These are phyloP conservation scores for Boletellus sp. DNA, from an alignment of 1,284 basidiomycete species.

Conservation along the genomic window DNA sequence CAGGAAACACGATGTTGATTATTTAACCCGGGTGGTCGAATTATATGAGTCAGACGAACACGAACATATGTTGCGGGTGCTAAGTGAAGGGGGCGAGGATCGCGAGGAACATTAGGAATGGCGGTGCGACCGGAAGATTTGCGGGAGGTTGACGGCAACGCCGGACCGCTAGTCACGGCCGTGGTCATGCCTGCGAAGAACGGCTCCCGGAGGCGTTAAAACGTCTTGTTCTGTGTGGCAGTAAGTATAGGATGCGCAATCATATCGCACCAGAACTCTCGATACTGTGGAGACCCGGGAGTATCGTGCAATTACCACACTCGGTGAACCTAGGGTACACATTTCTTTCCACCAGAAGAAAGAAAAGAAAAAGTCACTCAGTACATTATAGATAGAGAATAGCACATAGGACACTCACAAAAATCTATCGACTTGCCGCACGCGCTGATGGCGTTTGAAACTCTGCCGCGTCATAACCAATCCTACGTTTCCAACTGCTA, in stretches of 20 bases:
- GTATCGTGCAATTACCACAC: not conserved
- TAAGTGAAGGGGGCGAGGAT: not conserved
- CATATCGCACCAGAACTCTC: too few relatives aligned
- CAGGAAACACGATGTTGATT: not conserved
- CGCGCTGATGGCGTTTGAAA: not conserved
- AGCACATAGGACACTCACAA: constrained; percentile 2
- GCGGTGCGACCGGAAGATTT: not conserved
- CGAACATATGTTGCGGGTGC: not conserved
- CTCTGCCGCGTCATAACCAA: not conserved
- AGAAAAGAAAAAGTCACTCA: not conserved
- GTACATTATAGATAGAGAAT: not conserved
- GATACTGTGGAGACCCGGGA: not conserved
- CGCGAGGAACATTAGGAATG: not conserved
- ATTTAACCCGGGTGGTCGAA: not conserved
- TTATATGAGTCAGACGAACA: not conserved
- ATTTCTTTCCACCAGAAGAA: not conserved
- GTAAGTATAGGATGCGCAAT: too few relatives aligned
- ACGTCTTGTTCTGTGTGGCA: not conserved
- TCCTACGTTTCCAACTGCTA: not conserved
- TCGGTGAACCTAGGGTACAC: constrained; percentile 1
- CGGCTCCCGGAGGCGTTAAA: not conserved
- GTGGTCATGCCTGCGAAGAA: not conserved
- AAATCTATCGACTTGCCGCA: not conserved
- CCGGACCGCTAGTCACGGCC: not conserved
- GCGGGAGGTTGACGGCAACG: not conserved